A percentile compares a stretch with the other conserved stretches of the same genome.
Evolutionary conservation across 1,284 basidiomycete species (phyloP).

Genomic region (Golubevia pallescens): DNA sequence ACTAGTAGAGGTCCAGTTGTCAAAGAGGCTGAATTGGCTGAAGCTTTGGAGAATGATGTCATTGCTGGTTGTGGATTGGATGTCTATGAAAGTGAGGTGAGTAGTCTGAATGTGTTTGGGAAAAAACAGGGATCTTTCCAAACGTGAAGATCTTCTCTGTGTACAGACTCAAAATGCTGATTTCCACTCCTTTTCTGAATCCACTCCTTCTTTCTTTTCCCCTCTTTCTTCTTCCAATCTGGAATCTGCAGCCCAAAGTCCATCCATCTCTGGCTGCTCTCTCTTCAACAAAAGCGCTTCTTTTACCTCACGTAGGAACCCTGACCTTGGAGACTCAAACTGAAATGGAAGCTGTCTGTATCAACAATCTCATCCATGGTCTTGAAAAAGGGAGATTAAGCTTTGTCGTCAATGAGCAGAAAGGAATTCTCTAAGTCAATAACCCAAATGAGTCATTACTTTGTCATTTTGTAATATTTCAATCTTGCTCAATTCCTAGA

Average conservation of each 20-base stretch:
- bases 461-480: too few relatives aligned
- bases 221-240: not conserved
- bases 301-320: conserved; percentile 51
- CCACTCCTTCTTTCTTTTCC: not conserved
- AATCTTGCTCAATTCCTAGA: too few relatives aligned
- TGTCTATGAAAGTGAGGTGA: conserved; percentile 32
- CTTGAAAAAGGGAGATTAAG: conserved; percentile 37
- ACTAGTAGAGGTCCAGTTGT: conserved; percentile 67
- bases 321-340: conserved; percentile 48
- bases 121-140: conserved; percentile 8
- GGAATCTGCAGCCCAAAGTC: conserved; percentile 23
- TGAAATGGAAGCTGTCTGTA: conserved; percentile 52
- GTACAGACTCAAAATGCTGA: not conserved
- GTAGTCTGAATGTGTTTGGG: conserved; percentile 14
- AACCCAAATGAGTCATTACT: too few relatives aligned
- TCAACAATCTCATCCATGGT: conserved; percentile 43
- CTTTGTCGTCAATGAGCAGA: conserved; percentile 51
- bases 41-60: conserved; percentile 32
- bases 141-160: too few relatives aligned
- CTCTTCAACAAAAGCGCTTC: conserved; percentile 27
- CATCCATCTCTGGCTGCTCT: conserved; percentile 30
- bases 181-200: too few relatives aligned
- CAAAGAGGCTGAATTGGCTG: conserved; percentile 61
- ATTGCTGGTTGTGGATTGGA: conserved; percentile 52
- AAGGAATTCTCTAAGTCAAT: not conserved